Base-by-base conservation (phyloP, 1,284 basidiomycete species). In the Sporisorium scitamineum region DNA sequence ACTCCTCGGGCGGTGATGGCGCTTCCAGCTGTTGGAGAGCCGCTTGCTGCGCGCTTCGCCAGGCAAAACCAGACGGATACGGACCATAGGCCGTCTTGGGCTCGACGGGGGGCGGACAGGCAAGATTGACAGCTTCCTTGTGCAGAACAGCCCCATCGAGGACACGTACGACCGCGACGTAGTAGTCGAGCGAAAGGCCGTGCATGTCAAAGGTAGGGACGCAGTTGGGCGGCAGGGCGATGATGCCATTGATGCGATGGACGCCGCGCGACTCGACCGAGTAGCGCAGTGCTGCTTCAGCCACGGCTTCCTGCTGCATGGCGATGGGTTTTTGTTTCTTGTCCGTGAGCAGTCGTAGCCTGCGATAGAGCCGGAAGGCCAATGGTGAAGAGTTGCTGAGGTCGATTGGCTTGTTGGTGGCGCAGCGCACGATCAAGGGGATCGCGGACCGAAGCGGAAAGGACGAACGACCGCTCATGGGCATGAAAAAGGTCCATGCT, bases 141-240 rank as follows among this genome's bases (percentile, higher is more conserved):
- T 71, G 69, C 44, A 71, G 14, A 5, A 71, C 31, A 18, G 26
- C 24, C 6, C 63, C 69, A 18, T 71, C 63, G 51, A 29, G 39
- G 22, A 58, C 14, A 5, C 69, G 50, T 50, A 76, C 65, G n/a
- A 83, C 72, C 20, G 62, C 78, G 11, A 83, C 20, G 47, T 70
- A 79, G 64, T 83, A 83, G 52, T 82, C 77, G 50, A 81, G 63
- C 14, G 72, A 54, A 5, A 80, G 58, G 7, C 67, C 24, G n/a
- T 34, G 48, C 5, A 64, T 53, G 2, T 77, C 78, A 27, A 83
- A 83, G 26, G 53, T 68, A 5, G 81, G 81, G 2, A 70, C 68
- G 53, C 76, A 80, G 41, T 67, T 61, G 3, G 71, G 61, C 22
- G 78, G 78, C 11, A 78, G 32, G 11, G 75, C 54, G 16, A 80